Conservation (phyloP, 495 filamentous ascomycete species). For the Hypoxylon cercidicola region DNA sequence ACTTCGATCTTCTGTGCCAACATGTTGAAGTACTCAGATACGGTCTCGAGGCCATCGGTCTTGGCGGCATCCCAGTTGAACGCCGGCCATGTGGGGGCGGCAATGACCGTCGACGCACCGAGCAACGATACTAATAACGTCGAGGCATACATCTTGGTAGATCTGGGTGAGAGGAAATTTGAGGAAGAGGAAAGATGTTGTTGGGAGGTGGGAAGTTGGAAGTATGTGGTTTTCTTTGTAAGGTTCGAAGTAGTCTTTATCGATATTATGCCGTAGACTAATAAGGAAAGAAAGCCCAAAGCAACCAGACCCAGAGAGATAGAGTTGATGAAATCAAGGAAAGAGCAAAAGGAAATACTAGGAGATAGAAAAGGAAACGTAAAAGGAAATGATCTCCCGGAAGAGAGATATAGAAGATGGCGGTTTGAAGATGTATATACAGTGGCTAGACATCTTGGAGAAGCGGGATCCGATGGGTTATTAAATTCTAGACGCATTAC, state of each 20-base stretch:
- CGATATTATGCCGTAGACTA: constrained; percentile 41
- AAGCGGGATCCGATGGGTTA: constrained; percentile 39
- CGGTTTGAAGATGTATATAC: constrained; percentile 44
- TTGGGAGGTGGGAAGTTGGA: constrained; percentile 22
- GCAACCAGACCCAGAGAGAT: constrained; percentile 33
- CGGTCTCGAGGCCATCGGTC: constrained; percentile 51
- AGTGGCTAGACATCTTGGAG: constrained; percentile 28
- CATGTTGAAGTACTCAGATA: constrained; percentile 66
- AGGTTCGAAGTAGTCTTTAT: constrained; percentile 35
- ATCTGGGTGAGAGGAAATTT: constrained; percentile 23
- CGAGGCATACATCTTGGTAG: constrained; percentile 56
- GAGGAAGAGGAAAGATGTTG: constrained; percentile 22
- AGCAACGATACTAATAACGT: constrained; percentile 58
- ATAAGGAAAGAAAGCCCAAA: constrained; percentile 47
- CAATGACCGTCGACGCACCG: constrained; percentile 54
- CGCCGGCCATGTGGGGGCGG: constrained; percentile 59
- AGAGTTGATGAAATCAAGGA: constrained; percentile 36
- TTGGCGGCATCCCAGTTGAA: constrained; percentile 46
- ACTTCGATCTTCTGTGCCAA: constrained; percentile 59
- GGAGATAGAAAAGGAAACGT: constrained; percentile 46
- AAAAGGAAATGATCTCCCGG: constrained; percentile 47
- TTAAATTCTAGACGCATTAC: constrained; percentile 30
- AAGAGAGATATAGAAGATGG: constrained; percentile 39
- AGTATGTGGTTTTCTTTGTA: constrained; percentile 34
- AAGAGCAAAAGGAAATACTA: constrained; percentile 46